These are phyloP conservation scores for Rhododendron ovatum DNA, from an alignment of 148 eudicot genomes.

Conservation along the genomic window DNA sequence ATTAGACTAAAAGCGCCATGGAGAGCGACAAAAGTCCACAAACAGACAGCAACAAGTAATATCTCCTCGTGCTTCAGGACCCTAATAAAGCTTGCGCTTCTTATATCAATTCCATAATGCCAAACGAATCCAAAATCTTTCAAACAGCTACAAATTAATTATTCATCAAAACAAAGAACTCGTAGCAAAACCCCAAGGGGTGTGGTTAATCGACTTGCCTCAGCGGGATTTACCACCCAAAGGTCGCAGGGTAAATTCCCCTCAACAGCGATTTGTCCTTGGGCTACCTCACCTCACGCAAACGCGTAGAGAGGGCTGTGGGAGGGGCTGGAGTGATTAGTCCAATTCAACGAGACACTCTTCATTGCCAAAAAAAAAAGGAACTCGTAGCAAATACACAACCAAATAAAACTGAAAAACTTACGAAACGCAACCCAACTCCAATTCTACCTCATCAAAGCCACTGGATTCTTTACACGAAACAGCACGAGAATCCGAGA, in stretches of 20 bases:
- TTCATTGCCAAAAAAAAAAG: background rate
- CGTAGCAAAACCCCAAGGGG: background rate
- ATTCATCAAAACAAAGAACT: background rate
- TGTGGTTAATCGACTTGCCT: background rate
- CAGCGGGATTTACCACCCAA: background rate
- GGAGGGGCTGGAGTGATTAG: background rate
- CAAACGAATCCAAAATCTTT: background rate
- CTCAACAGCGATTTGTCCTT: background rate
- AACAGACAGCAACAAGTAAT: no score
- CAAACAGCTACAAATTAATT: no score
- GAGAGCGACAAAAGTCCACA: no score
- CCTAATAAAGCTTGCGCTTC: background rate
- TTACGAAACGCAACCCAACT: background rate
- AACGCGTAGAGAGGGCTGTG: background rate
- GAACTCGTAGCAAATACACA: background rate
- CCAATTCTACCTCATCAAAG: slow-evolving; percentile 35
- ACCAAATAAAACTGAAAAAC: background rate
- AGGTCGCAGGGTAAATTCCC: background rate
- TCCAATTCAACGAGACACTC: background rate
- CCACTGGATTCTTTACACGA: slow-evolving; percentile 13
- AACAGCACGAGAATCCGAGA: slow-evolving; percentile 18
- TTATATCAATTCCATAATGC: background rate
- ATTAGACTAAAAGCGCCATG: background rate
- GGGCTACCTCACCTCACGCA: no score
- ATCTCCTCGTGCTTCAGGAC: background rate